Conservation (phyloP, 345 rosid species). For the Stellera chamaejasme region DNA sequence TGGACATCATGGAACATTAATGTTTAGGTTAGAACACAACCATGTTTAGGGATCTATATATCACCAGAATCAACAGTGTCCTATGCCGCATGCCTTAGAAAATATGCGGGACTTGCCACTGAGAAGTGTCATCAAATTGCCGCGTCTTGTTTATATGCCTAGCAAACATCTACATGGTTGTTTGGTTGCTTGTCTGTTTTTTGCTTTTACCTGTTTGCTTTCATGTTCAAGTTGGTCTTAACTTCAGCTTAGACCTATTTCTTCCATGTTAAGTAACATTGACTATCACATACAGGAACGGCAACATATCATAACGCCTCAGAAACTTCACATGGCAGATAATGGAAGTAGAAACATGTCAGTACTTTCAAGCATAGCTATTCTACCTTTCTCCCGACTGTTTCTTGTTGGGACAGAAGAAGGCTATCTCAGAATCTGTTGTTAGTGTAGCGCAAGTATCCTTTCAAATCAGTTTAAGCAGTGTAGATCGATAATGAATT, state of each 20-base stretch:
- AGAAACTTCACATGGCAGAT: conserved; percentile 47
- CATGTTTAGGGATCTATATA: no score
- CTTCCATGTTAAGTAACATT: neutral
- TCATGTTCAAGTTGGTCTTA: neutral
- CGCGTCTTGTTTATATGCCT: no score
- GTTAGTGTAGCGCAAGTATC: conserved; percentile 27
- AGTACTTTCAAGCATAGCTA: conserved; percentile 60
- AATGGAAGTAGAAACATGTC: conserved; percentile 56
- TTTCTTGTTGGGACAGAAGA: conserved; percentile 87
- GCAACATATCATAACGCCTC: conserved; percentile 51
- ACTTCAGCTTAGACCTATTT: neutral
- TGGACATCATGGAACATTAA: no score
- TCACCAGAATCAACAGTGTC: no score
- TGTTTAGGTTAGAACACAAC: no score
- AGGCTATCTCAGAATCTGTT: conserved; percentile 70
- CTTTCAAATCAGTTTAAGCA: no score
- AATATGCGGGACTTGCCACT: no score
- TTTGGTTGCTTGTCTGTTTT: neutral
- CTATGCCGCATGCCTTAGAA: no score
- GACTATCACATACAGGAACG: conserved; percentile 42
- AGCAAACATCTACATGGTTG: no score
- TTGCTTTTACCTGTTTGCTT: neutral
- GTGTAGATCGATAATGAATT: neutral
- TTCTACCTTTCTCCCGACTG: conserved; percentile 65
- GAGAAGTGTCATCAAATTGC: no score